Evolutionary conservation across 1,284 basidiomycete species (phyloP).

Genomic region (Melanopsichium pennsylvanicum): DNA sequence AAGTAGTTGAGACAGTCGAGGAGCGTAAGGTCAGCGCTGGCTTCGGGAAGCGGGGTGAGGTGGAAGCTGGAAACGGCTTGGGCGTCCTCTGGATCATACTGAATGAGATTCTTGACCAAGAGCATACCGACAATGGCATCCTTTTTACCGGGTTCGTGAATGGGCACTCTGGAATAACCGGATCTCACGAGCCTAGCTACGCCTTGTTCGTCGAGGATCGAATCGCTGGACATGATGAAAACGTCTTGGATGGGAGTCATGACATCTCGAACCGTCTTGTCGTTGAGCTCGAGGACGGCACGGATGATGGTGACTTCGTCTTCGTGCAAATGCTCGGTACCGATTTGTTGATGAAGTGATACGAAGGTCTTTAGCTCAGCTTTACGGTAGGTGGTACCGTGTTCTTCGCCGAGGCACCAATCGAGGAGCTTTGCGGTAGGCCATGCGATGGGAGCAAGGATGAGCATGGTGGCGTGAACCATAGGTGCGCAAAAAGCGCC

Average conservation of each 20-base stretch:
- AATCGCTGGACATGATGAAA: slow-evolving; percentile 78
- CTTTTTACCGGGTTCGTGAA: slow-evolving; percentile 80
- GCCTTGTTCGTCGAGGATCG: slow-evolving; percentile 79
- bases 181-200: slow-evolving; percentile 72
- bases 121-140: slow-evolving; percentile 85
- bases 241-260: slow-evolving; percentile 73
- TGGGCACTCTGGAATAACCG: slow-evolving; percentile 92
- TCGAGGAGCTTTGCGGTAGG: slow-evolving; percentile 67
- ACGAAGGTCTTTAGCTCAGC: slow-evolving; percentile 86
- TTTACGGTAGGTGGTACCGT: slow-evolving; percentile 67
- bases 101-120: slow-evolving; percentile 77
- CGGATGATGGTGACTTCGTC: slow-evolving; percentile 77
- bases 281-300: slow-evolving; percentile 65
- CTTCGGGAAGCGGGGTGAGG: slow-evolving; percentile 83
- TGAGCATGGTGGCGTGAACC: slow-evolving; percentile 67
- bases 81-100: slow-evolving; percentile 84
- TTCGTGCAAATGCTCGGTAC: slow-evolving; percentile 79
- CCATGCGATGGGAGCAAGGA: slow-evolving; percentile 68
- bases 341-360: slow-evolving; percentile 78
- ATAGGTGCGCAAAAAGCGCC: slow-evolving; percentile 88
- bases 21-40: slow-evolving; percentile 78
- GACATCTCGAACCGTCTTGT: slow-evolving; percentile 78
- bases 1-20: slow-evolving; percentile 68
- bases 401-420: slow-evolving; percentile 68
- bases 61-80: slow-evolving; percentile 74